These are phyloP conservation scores for Candida ponderosae DNA, from an alignment of 805 yeast species.

Conservation along the genomic window DNA sequence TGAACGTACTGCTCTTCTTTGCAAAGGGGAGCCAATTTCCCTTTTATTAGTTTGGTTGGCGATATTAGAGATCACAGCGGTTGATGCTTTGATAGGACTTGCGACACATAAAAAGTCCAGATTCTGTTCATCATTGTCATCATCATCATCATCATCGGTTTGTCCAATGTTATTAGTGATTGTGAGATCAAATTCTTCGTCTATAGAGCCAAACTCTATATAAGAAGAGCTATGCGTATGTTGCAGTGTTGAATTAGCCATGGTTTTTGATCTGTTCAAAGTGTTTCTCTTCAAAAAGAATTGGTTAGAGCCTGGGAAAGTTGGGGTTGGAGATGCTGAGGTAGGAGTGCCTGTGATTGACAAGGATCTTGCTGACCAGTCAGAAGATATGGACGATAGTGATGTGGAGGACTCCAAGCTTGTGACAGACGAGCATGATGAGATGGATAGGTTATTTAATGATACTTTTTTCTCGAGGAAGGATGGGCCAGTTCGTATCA, in stretches of 20 bases:
- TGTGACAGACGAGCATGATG: slow-evolving; percentile 3
- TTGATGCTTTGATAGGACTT: slow-evolving; percentile 18
- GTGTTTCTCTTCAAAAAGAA: slow-evolving; percentile 6
- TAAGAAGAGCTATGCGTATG: slow-evolving; percentile 14
- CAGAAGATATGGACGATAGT: slow-evolving; percentile 4
- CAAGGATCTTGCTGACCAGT: slow-evolving; percentile 6
- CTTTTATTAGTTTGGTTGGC: slow-evolving; percentile 13
- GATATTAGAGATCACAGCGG: slow-evolving; percentile 3
- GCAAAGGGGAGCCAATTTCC: slow-evolving; percentile 33
- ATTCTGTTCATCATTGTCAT: slow-evolving; percentile 2
- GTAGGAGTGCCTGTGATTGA: slow-evolving; percentile 16
- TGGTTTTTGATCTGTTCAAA: slow-evolving; percentile 16
- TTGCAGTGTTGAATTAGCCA: slow-evolving; percentile 3
- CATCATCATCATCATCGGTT: slow-evolving; percentile 1
- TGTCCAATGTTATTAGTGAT: not conserved
- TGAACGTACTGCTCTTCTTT: slow-evolving; percentile 20
- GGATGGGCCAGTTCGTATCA: not conserved
- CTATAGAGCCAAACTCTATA: slow-evolving; percentile 6
- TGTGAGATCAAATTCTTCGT: not conserved
- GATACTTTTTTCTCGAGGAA: not conserved
- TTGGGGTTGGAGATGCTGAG: slow-evolving; percentile 2
- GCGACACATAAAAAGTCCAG: slow-evolving; percentile 19
- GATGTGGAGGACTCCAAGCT: slow-evolving; percentile 1
- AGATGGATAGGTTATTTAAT: not conserved
- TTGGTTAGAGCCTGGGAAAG: not conserved